A percentile compares a stretch with the other conserved stretches of the same genome.
Evolutionary conservation across 1,284 basidiomycete genomes (phyloP).

Genomic region (Irpex sp.): DNA sequence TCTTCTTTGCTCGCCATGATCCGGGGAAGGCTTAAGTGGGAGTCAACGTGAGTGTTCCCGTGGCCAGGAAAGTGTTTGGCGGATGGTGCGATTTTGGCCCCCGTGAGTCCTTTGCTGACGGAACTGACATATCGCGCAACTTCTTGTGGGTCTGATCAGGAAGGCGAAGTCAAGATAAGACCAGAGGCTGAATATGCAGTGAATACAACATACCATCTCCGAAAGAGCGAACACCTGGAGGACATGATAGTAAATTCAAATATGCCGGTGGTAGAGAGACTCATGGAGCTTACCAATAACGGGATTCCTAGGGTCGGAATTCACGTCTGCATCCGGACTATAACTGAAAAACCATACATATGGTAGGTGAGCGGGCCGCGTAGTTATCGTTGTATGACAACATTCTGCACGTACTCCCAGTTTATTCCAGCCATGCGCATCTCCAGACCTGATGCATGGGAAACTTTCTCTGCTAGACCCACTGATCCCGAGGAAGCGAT

Average conservation of each 20-base stretch:
- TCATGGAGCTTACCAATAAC: slow-evolving; percentile 51
- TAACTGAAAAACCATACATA: slow-evolving; percentile 15
- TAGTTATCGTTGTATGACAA: not conserved
- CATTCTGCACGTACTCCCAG: slow-evolving; percentile 49
- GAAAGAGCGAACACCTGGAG: slow-evolving; percentile 61
- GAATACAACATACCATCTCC: slow-evolving; percentile 47
- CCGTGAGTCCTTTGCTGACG: slow-evolving; percentile 44
- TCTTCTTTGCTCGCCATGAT: slow-evolving; percentile 46
- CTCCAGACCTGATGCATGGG: slow-evolving; percentile 49
- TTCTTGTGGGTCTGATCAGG: slow-evolving; percentile 42
- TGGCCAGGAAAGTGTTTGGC: slow-evolving; percentile 74
- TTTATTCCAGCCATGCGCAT: slow-evolving; percentile 61
- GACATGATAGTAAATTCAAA: not conserved
- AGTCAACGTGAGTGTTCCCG: slow-evolving; percentile 68
- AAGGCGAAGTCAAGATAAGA: not conserved
- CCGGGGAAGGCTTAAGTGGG: slow-evolving; percentile 61
- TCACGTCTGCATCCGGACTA: slow-evolving; percentile 67
- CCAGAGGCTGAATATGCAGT: not conserved
- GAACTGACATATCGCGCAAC: slow-evolving; percentile 48
- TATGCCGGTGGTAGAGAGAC: not conserved
- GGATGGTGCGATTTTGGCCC: slow-evolving; percentile 50
- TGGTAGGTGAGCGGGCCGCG: not conserved
- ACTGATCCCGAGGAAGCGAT: slow-evolving; percentile 51
- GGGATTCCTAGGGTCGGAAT: slow-evolving; percentile 62
- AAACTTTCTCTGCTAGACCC: slow-evolving; percentile 43